Conservation (phyloP, 805 yeast species). For the Yarrowia hollandica region DNA sequence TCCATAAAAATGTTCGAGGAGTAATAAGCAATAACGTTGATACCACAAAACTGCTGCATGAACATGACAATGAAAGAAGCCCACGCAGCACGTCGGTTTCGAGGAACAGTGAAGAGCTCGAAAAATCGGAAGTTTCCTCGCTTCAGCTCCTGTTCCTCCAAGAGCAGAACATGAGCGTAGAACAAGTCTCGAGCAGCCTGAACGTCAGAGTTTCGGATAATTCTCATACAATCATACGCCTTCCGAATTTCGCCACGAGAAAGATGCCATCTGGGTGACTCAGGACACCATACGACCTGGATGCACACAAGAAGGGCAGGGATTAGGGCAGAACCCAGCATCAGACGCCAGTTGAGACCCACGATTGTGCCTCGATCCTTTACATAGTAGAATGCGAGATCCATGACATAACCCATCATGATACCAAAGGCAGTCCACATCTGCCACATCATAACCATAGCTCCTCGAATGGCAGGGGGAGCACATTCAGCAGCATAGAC, state of each 20-base stretch:
- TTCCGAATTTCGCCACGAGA: slow-evolving; percentile 51
- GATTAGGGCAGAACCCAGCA: slow-evolving; percentile 64
- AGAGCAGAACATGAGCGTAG: slow-evolving; percentile 54
- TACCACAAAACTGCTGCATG: slow-evolving; percentile 90
- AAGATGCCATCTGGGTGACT: slow-evolving; percentile 70
- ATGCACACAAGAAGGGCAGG: slow-evolving; percentile 56
- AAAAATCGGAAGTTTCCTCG: slow-evolving; percentile 41
- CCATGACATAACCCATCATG: slow-evolving; percentile 62
- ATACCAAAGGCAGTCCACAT: slow-evolving; percentile 75
- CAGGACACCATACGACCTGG: slow-evolving; percentile 61
- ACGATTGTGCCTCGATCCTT: neutral
- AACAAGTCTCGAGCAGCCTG: slow-evolving; percentile 67
- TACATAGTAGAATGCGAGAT: slow-evolving; percentile 49
- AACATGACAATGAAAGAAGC: slow-evolving; percentile 83
- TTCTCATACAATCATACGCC: slow-evolving; percentile 52
- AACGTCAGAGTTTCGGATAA: slow-evolving; percentile 49
- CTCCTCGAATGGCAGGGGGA: slow-evolving; percentile 61
- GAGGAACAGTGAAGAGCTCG: slow-evolving; percentile 61
- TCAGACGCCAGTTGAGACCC: slow-evolving; percentile 55
- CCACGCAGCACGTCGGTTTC: slow-evolving; percentile 79
- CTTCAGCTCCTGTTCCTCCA: slow-evolving; percentile 44
- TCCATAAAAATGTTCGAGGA: slow-evolving; percentile 72
- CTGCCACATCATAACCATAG: slow-evolving; percentile 71
- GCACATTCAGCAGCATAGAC: slow-evolving; percentile 64
- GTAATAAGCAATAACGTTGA: slow-evolving; percentile 84